These are phyloP conservation scores for Lachancea kluyveri DNA, from an alignment of 805 yeast genomes.

Conservation along the genomic window DNA sequence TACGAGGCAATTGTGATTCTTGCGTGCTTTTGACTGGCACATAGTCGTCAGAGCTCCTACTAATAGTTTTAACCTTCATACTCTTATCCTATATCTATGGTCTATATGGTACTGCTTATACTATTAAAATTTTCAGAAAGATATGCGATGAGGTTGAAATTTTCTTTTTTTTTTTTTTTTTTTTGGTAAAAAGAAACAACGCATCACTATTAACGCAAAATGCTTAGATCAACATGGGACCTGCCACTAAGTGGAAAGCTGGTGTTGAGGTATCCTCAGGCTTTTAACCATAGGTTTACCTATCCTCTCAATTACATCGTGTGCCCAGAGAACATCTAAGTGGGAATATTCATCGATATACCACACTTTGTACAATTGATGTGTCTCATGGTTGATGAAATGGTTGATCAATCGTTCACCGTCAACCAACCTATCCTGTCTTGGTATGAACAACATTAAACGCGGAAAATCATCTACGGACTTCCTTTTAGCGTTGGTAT, in stretches of 20 bases:
- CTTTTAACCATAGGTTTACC: slow-evolving; percentile 44
- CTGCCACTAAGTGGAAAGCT: too few species aligned
- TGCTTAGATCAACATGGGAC: too few species aligned
- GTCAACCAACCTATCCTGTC: slow-evolving; percentile 69
- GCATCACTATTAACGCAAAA: too few species aligned
- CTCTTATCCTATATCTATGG: too few species aligned
- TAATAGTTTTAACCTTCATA: slow-evolving; percentile 83
- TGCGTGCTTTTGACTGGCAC: slow-evolving; percentile 90
- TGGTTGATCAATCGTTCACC: slow-evolving; percentile 63
- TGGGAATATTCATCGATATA: slow-evolving; percentile 66
- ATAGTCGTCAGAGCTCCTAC: slow-evolving; percentile 85
- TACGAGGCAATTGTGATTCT: slow-evolving; percentile 80
- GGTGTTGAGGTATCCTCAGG: slow-evolving; percentile 21
- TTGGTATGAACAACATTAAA: slow-evolving; percentile 64
- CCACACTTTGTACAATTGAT: slow-evolving; percentile 26
- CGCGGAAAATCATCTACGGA: slow-evolving; percentile 42
- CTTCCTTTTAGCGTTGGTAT: slow-evolving; percentile 30
- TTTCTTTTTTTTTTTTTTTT: too few species aligned
- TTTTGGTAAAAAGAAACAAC: too few species aligned
- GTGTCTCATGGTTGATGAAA: slow-evolving; percentile 50
- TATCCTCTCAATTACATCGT: slow-evolving; percentile 58
- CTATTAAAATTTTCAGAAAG: too few species aligned
- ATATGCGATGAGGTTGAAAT: too few species aligned
- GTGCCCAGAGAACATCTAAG: slow-evolving; percentile 91
- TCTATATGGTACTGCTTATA: too few species aligned